These are phyloP conservation scores for Starmera dryadoides DNA, from an alignment of 805 yeast species.

Conservation along the genomic window DNA sequence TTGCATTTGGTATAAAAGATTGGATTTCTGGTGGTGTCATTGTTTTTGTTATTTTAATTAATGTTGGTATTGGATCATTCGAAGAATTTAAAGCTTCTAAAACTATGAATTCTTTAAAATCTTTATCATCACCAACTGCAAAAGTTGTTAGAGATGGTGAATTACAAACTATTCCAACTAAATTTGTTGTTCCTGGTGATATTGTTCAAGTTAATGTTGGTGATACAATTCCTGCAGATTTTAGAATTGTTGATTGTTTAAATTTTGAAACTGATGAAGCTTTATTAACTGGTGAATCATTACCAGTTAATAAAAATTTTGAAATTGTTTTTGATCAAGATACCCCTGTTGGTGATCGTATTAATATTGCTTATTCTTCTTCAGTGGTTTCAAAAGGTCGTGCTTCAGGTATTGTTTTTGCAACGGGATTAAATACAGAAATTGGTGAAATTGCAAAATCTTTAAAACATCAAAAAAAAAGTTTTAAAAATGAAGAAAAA, in stretches of 20 bases:
- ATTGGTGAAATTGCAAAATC: conserved; percentile 69
- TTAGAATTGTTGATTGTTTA: conserved; percentile 47
- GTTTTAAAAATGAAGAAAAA: conserved; percentile 35
- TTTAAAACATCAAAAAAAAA: conserved; percentile 34
- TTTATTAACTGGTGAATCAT: conserved; percentile 57
- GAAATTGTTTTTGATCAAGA: conserved; percentile 29
- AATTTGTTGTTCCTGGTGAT: conserved; percentile 70
- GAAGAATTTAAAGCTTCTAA: conserved; percentile 73
- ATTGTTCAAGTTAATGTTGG: conserved; percentile 57
- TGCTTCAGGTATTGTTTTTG: conserved; percentile 58
- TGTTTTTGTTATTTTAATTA: conserved; percentile 56
- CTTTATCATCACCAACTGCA: conserved; percentile 66
- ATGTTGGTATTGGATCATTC: conserved; percentile 57
- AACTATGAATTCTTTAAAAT: conserved; percentile 68
- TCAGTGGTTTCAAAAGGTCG: conserved; percentile 70
- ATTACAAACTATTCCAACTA: conserved; percentile 50
- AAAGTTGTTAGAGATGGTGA: conserved; percentile 55
- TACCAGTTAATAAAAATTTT: conserved; percentile 53
- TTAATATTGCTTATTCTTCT: conserved; percentile 66
- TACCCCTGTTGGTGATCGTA: conserved; percentile 65
- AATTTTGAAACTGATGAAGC: conserved; percentile 73
- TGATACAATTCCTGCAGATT: conserved; percentile 71
- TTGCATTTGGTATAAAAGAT: conserved; percentile 66
- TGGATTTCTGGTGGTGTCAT: conserved; percentile 84
- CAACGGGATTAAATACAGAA: conserved; percentile 67